phyloP scores from a whole-genome alignment of 306 rosid species.

The cucumber (Cucumis sativus) region DNA sequence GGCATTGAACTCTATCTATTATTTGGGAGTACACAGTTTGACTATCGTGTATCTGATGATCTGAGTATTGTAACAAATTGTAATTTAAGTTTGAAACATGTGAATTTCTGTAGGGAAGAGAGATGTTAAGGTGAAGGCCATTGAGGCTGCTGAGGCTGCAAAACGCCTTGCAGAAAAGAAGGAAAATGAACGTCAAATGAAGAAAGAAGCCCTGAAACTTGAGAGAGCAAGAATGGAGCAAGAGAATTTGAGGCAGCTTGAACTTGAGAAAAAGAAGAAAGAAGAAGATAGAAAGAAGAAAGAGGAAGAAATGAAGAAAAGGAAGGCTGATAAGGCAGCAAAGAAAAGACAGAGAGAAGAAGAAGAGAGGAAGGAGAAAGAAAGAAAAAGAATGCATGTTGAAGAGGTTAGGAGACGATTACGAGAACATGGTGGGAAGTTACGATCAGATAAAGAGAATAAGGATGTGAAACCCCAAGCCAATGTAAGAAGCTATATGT shows the following conservation, averaged over 20 bases:
- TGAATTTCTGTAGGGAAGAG: constrained; percentile 58
- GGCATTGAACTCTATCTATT: background rate
- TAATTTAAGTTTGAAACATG: constrained; percentile 5
- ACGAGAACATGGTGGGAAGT: constrained; percentile 43
- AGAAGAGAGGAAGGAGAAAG: constrained; percentile 66
- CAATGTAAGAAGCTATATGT: constrained; percentile 26
- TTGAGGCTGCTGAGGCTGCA: constrained; percentile 83
- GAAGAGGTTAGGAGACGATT: constrained; percentile 49
- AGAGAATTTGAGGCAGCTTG: constrained; percentile 46
- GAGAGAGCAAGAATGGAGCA: constrained; percentile 56
- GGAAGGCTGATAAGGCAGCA: constrained; percentile 53
- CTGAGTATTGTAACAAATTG: background rate
- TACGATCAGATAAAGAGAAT: constrained; percentile 40
- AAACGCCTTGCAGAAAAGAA: constrained; percentile 69
- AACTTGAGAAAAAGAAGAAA: constrained; percentile 53
- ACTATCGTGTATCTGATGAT: background rate
- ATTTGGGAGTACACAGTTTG: background rate
- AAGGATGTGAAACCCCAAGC: constrained; percentile 23
- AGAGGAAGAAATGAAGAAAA: constrained; percentile 68
- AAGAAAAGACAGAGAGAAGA: constrained; percentile 86
- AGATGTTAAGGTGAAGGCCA: constrained; percentile 73
- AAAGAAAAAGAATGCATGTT: constrained; percentile 56
- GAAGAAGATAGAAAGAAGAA: constrained; percentile 59
- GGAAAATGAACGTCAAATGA: constrained; percentile 84
- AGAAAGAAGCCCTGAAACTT: constrained; percentile 62